Evolutionary conservation across 106 monocot species (phyloP).

Genomic region (Platanthera zijinensis): DNA sequence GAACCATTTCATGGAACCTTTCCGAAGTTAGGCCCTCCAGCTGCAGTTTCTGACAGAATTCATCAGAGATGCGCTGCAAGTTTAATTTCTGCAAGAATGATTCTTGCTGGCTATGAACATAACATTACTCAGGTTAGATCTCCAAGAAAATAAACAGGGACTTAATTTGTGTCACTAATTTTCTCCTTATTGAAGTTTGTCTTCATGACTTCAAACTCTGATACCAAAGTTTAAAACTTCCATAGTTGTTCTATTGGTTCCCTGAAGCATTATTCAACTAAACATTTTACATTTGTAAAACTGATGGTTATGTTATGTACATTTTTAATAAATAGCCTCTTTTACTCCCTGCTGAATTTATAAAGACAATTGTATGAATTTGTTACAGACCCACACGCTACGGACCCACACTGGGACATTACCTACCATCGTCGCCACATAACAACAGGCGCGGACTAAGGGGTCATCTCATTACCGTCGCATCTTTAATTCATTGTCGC

Average conservation of each 20-base stretch:
- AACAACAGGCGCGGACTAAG: too few relatives aligned
- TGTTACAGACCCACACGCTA: too few relatives aligned
- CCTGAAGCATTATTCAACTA: neutral
- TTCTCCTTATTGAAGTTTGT: neutral
- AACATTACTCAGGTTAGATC: slow-evolving; percentile 52
- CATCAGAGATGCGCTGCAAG: slow-evolving; percentile 79
- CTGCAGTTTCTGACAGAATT: slow-evolving; percentile 94
- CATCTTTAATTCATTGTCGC: too few relatives aligned
- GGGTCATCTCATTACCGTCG: too few relatives aligned
- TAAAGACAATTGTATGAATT: too few relatives aligned
- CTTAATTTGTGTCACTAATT: neutral
- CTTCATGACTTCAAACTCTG: neutral
- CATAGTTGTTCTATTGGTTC: neutral
- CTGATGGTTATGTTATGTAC: neutral
- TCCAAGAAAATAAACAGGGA: neutral
- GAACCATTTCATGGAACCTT: slow-evolving; percentile 77
- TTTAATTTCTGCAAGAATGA: slow-evolving; percentile 86
- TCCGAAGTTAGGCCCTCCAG: slow-evolving; percentile 74
- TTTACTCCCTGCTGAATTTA: too few relatives aligned
- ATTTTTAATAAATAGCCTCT: neutral
- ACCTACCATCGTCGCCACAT: too few relatives aligned
- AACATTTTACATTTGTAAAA: neutral
- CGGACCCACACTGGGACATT: too few relatives aligned
- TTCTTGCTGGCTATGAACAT: slow-evolving; percentile 97
- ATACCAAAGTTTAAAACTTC: neutral